These are phyloP conservation scores for Echinosophora koreensis DNA, from an alignment of 306 rosid genomes.

Conservation along the genomic window DNA sequence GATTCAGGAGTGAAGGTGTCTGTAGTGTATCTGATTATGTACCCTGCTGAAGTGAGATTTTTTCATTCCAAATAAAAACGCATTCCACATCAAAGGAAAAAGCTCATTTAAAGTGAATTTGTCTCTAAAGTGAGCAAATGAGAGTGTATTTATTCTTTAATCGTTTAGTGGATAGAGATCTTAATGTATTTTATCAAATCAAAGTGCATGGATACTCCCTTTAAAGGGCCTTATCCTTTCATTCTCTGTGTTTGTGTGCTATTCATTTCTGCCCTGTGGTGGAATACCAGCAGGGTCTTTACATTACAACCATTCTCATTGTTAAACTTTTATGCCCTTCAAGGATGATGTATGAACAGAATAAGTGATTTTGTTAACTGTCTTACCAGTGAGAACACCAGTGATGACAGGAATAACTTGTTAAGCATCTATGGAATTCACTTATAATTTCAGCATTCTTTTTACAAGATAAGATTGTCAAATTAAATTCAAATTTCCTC, in stretches of 20 bases:
- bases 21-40: neutral
- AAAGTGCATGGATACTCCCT: no score
- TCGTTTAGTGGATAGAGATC: no score
- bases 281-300: neutral
- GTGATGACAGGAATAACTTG: neutral
- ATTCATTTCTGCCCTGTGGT: constrained; percentile 12
- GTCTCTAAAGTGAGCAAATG: no score
- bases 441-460: no score
- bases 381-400: no score
- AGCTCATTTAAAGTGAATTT: no score
- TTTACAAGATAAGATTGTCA: neutral
- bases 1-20: constrained; percentile 35
- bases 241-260: constrained; percentile 2
- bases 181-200: no score
- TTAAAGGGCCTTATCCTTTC: no score
- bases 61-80: constrained; percentile 23
- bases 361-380: neutral
- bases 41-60: neutral
- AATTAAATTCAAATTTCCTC: no score
- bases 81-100: neutral
- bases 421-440: no score
- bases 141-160: no score
- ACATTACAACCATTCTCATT: neutral
- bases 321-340: neutral
- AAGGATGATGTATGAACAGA: neutral